A percentile compares a stretch with the other conserved stretches of the same genome.
These are phyloP conservation scores for Rhizopogon parksii DNA, from an alignment of 1,284 basidiomycete genomes.

Conservation along the genomic window DNA sequence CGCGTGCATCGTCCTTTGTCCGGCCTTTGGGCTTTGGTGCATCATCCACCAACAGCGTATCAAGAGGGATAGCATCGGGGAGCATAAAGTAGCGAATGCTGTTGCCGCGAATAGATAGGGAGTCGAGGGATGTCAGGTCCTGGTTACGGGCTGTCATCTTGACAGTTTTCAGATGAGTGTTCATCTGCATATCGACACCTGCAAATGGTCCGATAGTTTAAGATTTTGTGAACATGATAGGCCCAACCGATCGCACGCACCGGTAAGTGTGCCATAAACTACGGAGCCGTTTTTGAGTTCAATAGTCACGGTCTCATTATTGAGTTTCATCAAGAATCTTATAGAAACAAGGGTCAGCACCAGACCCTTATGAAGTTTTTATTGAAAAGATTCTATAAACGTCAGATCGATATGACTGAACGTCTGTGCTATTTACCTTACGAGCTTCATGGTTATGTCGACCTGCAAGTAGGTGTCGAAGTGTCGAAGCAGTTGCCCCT, in stretches of 20 bases:
- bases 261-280: constrained; percentile 95
- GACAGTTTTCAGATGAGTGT: constrained; percentile 94
- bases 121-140: constrained; percentile 77
- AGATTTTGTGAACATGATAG: not conserved
- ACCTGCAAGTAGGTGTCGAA: not conserved
- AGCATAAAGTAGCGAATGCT: constrained; percentile 93
- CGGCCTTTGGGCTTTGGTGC: constrained; percentile 92
- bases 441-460: constrained; percentile 42
- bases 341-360: constrained; percentile 16
- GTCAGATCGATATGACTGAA: constrained; percentile 11
- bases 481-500: not conserved
- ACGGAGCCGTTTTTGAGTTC: constrained; percentile 97
- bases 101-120: constrained; percentile 87
- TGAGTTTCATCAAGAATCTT: constrained; percentile 99
- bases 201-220: constrained; percentile 2
- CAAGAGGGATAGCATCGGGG: constrained; percentile 92
- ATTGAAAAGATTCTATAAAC: not conserved
- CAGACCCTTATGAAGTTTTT: constrained; percentile 7
- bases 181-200: constrained; percentile 98
- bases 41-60: constrained; percentile 95
- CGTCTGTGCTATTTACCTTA: constrained; percentile 33
- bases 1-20: constrained; percentile 70
- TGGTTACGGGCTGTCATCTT: constrained; percentile 91
- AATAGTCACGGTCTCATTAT: constrained; percentile 98
- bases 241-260: constrained; percentile 37